phyloP scores from a whole-genome alignment of 768 basidiomycete species.

The Trametes maxima region DNA sequence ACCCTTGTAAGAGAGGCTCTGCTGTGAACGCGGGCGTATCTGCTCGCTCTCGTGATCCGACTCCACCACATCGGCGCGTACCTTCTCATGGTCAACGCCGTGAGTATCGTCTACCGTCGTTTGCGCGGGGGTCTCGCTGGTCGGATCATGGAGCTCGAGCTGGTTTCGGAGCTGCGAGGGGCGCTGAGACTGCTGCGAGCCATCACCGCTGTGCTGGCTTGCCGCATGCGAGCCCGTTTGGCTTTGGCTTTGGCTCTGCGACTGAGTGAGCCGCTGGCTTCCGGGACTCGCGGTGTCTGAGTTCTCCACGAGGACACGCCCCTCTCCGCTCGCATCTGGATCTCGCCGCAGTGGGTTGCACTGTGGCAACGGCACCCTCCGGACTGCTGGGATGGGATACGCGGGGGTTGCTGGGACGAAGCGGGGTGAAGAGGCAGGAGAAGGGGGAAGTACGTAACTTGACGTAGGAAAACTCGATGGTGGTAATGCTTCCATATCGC shows the following conservation, averaged over 20 bases:
- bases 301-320: slow-evolving; percentile 16
- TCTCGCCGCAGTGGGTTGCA: slow-evolving; percentile 1
- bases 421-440: slow-evolving; percentile 7
- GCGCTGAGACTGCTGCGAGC: slow-evolving; percentile 51
- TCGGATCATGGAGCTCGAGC: slow-evolving; percentile 19
- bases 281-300: slow-evolving; percentile 19
- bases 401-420: not conserved
- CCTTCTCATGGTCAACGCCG: not conserved
- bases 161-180: slow-evolving; percentile 54
- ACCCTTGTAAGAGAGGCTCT: slow-evolving; percentile 24
- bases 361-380: slow-evolving; percentile 15
- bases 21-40: slow-evolving; percentile 1
- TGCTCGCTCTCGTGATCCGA: slow-evolving; percentile 1
- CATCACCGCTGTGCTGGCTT: slow-evolving; percentile 20
- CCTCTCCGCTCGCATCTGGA: slow-evolving; percentile 17
- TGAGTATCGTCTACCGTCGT: not conserved
- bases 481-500: not conserved
- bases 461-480: slow-evolving; percentile 15
- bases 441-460: not conserved
- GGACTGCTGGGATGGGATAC: not conserved
- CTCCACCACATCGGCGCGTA: not conserved
- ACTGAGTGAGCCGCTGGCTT: slow-evolving; percentile 8
- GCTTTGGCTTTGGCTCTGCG: slow-evolving; percentile 18
- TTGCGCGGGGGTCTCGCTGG: not conserved
- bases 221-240: not conserved